Base-by-base conservation (phyloP, 495 filamentous ascomycete genomes). In the Aspergillus cavernicola region DNA sequence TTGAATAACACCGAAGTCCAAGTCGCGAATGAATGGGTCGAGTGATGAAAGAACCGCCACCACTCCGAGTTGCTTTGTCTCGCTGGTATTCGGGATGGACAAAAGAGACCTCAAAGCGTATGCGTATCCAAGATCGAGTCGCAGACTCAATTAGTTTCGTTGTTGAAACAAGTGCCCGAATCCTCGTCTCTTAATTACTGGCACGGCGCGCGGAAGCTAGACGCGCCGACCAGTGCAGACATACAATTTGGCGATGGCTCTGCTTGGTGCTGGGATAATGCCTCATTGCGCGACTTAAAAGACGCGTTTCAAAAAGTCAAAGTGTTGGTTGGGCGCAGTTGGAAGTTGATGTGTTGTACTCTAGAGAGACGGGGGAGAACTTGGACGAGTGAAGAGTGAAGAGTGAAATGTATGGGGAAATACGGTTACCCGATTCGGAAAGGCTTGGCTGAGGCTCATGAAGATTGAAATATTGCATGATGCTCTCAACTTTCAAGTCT, bases 391-490 rank as follows among this genome's bases (percentile, higher is more conserved):
- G 45, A 37, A 43, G 29, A 29, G n/a, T 26, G 28, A 35, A 42
- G 24, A 33, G n/a, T 23, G 22, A 33, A 56, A 7, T 42, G 43
- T 40, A 28, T 46, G 40, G 42, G 16, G 24, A 42, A 40, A 54
- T 42, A 47, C 42, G 52, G 31, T n/a, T 38, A 16, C 52, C 52
- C 52, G 23, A 54, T 40, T 39, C 2, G 52, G 52, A 39, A 46
- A 54, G 26, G 52, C 42, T 28, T 40, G 23, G 24, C 36, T 31
- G 52, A 26, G 26, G 32, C 31, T 28, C 33, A 50, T 15, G 4
- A 37, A 11, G 9, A 23, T 29, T 26, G 11, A 12, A 29, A n/a
- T n/a, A n/a, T n/a, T n/a, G n/a, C n/a, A n/a, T n/a, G n/a, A n/a
- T n/a, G n/a, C n/a, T n/a, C n/a, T n/a, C n/a, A n/a, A n/a, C n/a